Evolutionary conservation across 148 eudicot genomes (phyloP), one percentile per base, ranked within the genome.

Genomic region (Bassia scoparia): DNA sequence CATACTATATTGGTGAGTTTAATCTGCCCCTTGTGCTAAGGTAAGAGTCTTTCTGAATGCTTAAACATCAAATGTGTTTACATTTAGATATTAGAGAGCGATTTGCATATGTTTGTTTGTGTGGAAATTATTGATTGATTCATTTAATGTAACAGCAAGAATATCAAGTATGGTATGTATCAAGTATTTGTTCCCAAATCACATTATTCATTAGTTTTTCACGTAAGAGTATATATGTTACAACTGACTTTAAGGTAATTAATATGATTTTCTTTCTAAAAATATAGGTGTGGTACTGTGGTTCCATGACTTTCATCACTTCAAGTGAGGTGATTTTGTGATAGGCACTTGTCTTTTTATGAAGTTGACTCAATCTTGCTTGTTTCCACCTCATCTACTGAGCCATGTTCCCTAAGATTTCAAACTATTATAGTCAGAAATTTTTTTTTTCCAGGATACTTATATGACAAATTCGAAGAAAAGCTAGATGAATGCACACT

Each of bases 1-100:
- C 82, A 81, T 91, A 69, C 96, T 97, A 95, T 77, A 91, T 91
- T 82, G 98, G 98, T 95, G 30, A 54, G 87, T 80, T 72, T 62
- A 49, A 61, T 10, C 43, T 37, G 48, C 21, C 72, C 27, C 30
- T 21, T 23, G 68, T 70, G 21, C 41, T 31, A 34, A 31, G 24
- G 59, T 35, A 46, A 24, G 62, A 78, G 33, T 33, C 30, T 63
- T 67, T 1, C 66, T 67, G 56, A 54, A n/a, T 52, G 31, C 26
- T n/a, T 12, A 5, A 3, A 7, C 48, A 41, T 68, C 15, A 33
- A 58, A 65, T 31, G 44, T 49, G 24, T 34, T 56, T 64, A 61
- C 64, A 63, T 61, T n/a, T 2, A 62, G 60, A 60, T 33, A 18
- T 50, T 26, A 77, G 37, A 71, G 34, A 54, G 16, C 43, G 35